Evolutionary conservation across 495 filamentous ascomycete species (phyloP), one percentile per base, ranked within the genome.

Genomic region (Geopyxis carbonaria): DNA sequence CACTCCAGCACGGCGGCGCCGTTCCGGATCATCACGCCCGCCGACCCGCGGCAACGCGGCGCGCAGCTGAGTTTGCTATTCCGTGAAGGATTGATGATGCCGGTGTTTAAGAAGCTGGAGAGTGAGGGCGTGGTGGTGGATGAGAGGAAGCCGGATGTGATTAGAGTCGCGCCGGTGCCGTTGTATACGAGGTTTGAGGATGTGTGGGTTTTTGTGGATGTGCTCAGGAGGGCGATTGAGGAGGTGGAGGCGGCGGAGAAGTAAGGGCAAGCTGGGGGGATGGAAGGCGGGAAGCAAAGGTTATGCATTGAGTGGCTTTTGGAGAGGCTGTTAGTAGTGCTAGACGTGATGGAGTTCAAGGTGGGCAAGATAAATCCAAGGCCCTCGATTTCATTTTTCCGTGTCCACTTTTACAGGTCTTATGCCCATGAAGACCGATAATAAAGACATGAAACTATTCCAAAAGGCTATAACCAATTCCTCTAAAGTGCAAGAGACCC

Each of bases 111-210:
- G 38, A 61, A 61, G 35, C 51, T 97, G 23, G 74, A 91, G 50
- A 64, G 68, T 29, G 58, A 68, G 9, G 75, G 73, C 2, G 72
- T 93, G 7, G 69, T 97, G 16, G 73, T 91, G 23, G 89, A 97
- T 54, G 83, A 95, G 63, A 63, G 89, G 45, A 75, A 73, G 53
- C 89, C 89, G 15, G 75, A 93, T 58, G 91, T 97, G 19, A 69
- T 97, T 22, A 65, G 89, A 5, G 80, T 94, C n/a, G 84, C 87
- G 13, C 91, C 89, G 1, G 76, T 81, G 22, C 86, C 89, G 23
- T 52, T 95, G 38, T 97, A 93, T 58, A 94, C 93, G 58, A 73
- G 66, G 0, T 94, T 77, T 56, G 55, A 55, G 35, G 89, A 97
- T 49, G 78, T 83, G 13, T 81, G 75, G 61, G 53, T 64, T 7